These are phyloP conservation scores for Coffea canephora DNA, from an alignment of 257 asterid genomes.

Conservation along the genomic window DNA sequence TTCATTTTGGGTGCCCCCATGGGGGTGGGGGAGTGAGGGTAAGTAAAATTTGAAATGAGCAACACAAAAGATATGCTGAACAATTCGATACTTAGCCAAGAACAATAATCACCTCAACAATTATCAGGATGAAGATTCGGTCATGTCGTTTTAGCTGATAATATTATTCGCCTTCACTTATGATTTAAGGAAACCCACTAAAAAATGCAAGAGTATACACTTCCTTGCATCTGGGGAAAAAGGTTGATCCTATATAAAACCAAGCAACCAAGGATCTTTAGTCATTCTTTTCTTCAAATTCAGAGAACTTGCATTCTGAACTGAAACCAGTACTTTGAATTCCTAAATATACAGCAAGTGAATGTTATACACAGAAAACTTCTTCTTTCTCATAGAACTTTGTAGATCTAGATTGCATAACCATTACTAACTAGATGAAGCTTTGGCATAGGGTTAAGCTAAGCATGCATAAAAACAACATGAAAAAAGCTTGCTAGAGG, in stretches of 20 bases:
- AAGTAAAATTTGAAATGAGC: not conserved
- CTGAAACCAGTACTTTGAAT: not conserved
- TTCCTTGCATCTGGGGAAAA: not conserved
- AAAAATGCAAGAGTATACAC: too few relatives aligned
- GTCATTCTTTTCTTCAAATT: not conserved
- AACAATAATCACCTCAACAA: too few relatives aligned
- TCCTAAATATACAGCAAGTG: not conserved
- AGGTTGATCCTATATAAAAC: not conserved
- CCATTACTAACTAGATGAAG: too few relatives aligned
- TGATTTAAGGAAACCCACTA: too few relatives aligned
- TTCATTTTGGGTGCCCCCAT: too few relatives aligned
- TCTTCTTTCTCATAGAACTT: not conserved
- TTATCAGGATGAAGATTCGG: too few relatives aligned
- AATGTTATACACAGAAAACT: not conserved
- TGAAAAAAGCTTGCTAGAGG: too few relatives aligned
- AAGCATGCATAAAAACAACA: too few relatives aligned
- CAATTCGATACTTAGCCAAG: not conserved
- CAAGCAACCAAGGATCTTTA: not conserved
- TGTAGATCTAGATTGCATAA: not conserved
- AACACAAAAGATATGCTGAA: not conserved
- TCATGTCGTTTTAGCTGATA: too few relatives aligned
- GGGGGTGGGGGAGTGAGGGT: too few relatives aligned
- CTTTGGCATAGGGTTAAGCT: too few relatives aligned
- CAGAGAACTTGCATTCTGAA: not conserved
- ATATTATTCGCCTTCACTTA: too few relatives aligned